These are phyloP conservation scores for Terfezia claveryi DNA, from an alignment of 495 filamentous ascomycete genomes.

Conservation along the genomic window DNA sequence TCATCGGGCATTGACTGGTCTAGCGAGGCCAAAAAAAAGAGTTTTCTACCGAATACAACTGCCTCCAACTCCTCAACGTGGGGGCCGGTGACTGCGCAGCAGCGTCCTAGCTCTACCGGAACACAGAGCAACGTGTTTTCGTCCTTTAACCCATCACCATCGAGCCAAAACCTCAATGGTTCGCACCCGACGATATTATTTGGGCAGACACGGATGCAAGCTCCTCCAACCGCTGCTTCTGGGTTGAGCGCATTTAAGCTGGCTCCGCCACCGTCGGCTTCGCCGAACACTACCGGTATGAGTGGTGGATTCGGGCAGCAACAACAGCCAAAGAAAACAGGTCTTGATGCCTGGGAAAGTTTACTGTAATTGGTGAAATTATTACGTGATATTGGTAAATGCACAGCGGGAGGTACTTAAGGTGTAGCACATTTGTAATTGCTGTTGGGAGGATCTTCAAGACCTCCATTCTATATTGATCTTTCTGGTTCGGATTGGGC, in stretches of 20 bases:
- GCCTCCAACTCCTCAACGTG: background rate
- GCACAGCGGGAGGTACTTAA: too few relatives aligned
- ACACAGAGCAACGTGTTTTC: background rate
- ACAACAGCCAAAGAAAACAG: constrained; percentile 28
- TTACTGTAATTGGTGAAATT: constrained; percentile 30
- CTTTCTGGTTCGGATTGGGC: too few relatives aligned
- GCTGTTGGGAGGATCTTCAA: too few relatives aligned
- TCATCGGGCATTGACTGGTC: background rate
- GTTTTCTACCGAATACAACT: background rate
- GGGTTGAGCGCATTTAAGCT: constrained; percentile 4
- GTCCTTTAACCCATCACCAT: background rate
- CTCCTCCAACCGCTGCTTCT: constrained; percentile 18
- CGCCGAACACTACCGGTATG: constrained; percentile 12
- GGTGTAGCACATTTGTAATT: too few relatives aligned
- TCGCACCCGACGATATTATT: background rate
- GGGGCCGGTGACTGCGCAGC: background rate
- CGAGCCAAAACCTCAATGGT: background rate
- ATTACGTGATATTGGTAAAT: too few relatives aligned
- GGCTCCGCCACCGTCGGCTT: constrained; percentile 2
- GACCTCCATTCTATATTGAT: too few relatives aligned
- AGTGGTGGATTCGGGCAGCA: background rate
- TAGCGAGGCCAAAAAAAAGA: background rate
- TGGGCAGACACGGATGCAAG: constrained; percentile 6
- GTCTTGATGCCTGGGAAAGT: constrained; percentile 64
- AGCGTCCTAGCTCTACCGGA: background rate